Conservation (phyloP, 169 alveolate species). For the Plasmodium berghei region DNA sequence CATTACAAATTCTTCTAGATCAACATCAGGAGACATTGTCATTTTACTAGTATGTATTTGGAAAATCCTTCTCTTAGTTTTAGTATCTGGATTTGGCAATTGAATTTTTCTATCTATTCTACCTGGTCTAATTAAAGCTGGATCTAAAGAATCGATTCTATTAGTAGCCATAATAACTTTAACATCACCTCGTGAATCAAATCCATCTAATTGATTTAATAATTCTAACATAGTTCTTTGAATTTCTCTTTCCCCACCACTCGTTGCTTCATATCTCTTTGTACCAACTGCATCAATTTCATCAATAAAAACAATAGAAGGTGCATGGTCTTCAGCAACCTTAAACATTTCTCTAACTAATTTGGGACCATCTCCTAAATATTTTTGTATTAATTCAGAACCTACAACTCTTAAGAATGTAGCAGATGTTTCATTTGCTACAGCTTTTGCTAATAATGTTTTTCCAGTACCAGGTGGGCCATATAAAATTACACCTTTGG, state of each 20-base stretch:
- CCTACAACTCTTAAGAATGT: slow-evolving; percentile 99
- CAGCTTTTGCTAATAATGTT: slow-evolving; percentile 96
- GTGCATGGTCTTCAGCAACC: slow-evolving; percentile 99
- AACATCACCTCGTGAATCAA: slow-evolving; percentile 98
- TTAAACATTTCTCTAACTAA: slow-evolving; percentile 99
- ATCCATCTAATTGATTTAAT: slow-evolving; percentile 99
- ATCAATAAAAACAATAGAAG: slow-evolving; percentile 99
- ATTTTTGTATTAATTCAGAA: slow-evolving; percentile 98
- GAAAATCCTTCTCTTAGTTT: slow-evolving; percentile 97
- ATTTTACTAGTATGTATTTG: slow-evolving; percentile 98
- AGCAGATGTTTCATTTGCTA: slow-evolving; percentile 98
- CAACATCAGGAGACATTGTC: slow-evolving; percentile 98
- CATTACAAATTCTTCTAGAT: slow-evolving; percentile 98
- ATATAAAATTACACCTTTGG: slow-evolving; percentile 93
- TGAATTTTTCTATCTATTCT: slow-evolving; percentile 99
- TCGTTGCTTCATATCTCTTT: slow-evolving; percentile 96
- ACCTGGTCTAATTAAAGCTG: slow-evolving; percentile 99
- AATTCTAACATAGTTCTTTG: slow-evolving; percentile 99
- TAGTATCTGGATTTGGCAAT: slow-evolving; percentile 98
- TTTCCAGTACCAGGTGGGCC: slow-evolving; percentile 98
- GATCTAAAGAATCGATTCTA: slow-evolving; percentile 98
- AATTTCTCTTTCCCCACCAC: slow-evolving; percentile 99
- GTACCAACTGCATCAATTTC: slow-evolving; percentile 99
- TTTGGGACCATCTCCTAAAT: slow-evolving; percentile 99
- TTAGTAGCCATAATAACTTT: slow-evolving; percentile 99